Percentiles rank a stretch among this genome's conserved stretches.
These are phyloP conservation scores for Fusarium palustre DNA, from an alignment of 2,329 filamentous ascomycete genomes.

Conservation along the genomic window DNA sequence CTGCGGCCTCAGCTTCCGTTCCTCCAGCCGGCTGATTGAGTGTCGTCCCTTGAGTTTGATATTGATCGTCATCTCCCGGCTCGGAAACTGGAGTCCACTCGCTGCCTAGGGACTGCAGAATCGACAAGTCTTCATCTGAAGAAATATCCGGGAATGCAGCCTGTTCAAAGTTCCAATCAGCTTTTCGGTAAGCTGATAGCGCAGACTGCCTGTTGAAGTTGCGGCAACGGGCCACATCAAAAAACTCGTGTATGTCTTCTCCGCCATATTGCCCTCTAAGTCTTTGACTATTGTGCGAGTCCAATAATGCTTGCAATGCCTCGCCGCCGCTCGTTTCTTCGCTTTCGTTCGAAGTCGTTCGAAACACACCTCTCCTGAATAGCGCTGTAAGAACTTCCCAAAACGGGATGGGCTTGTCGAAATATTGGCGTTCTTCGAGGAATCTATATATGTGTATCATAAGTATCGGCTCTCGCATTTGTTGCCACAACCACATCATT, in stretches of 20 bases:
- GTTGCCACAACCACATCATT: conserved; percentile 55
- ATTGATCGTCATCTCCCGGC: no score
- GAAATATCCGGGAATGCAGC: neutral
- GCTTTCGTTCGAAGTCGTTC: no score
- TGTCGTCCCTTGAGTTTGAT: neutral
- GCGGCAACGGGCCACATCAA: neutral
- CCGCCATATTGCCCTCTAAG: no score
- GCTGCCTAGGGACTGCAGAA: no score
- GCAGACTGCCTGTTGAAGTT: neutral
- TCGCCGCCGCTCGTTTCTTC: no score
- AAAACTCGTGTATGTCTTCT: neutral
- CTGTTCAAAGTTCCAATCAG: neutral
- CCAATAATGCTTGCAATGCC: neutral
- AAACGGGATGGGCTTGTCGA: conserved; percentile 42
- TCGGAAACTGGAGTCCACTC: no score
- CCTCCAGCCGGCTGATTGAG: neutral
- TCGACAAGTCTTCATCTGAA: neutral
- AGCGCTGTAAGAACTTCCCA: conserved; percentile 46
- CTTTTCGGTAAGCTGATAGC: neutral
- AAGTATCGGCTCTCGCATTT: conserved; percentile 53
- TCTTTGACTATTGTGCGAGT: no score
- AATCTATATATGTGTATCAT: conserved; percentile 51
- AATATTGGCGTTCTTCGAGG: neutral
- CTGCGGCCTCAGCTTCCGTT: neutral
- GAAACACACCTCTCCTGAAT: conserved; percentile 11